These are phyloP conservation scores for Hygrophila difformis DNA, from an alignment of 257 asterid species.

Conservation along the genomic window DNA sequence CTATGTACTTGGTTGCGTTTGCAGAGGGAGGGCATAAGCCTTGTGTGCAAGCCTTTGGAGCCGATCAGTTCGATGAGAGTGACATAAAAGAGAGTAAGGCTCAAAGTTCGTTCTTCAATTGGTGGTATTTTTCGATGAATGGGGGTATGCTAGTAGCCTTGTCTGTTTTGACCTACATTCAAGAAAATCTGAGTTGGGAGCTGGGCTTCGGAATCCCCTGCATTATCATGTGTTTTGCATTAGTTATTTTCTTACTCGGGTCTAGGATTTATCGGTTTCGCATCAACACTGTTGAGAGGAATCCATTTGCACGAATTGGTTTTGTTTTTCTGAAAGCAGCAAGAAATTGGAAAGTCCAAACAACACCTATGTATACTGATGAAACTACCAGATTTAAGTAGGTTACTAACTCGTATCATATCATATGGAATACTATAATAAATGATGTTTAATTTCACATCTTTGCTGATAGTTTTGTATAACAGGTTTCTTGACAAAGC, in stretches of 20 bases:
- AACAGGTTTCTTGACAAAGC: neutral
- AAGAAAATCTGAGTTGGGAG: conserved; percentile 64
- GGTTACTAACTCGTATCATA: too few relatives aligned
- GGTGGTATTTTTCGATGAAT: conserved; percentile 53
- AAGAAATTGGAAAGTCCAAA: conserved; percentile 32
- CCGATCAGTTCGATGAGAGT: conserved; percentile 58
- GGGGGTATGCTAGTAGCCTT: conserved; percentile 33
- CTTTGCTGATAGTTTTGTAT: neutral
- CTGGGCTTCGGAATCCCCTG: conserved; percentile 79
- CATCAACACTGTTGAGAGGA: conserved; percentile 22
- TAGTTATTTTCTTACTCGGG: conserved; percentile 41
- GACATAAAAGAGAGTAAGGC: conserved; percentile 45
- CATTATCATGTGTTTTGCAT: conserved; percentile 43
- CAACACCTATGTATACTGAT: conserved; percentile 24
- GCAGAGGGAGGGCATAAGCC: conserved; percentile 80
- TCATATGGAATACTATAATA: neutral
- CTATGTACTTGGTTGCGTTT: conserved; percentile 41
- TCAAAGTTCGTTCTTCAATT: conserved; percentile 70
- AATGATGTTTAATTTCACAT: neutral
- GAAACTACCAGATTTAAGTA: conserved; percentile 44
- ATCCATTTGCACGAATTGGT: conserved; percentile 46
- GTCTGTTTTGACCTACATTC: conserved; percentile 43
- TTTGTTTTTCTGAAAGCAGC: conserved; percentile 38
- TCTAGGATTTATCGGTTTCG: conserved; percentile 42
- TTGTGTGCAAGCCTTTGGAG: conserved; percentile 68